Evolutionary conservation across 2,329 filamentous ascomycete genomes (phyloP), one percentile per base, ranked within the genome.

Genomic region (Neofusicoccum kwambonambiense): DNA sequence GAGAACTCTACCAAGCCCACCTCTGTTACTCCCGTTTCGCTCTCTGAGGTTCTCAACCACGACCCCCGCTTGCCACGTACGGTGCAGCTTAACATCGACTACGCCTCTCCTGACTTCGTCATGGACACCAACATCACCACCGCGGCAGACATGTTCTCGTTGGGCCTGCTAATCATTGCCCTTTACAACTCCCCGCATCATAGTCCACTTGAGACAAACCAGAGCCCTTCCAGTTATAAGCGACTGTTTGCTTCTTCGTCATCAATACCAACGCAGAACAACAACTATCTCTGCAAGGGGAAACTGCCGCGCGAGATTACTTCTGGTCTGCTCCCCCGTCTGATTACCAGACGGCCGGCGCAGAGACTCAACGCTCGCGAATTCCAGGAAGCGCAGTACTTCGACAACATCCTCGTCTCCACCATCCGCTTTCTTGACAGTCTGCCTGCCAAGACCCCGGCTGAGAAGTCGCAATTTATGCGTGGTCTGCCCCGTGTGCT

Each of bases 401-500:
- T 99, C 75, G 93, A 99, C 78, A 99, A 98, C 72, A 91, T 98
- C 51, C 83, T 99, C 4, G 92, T 99, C 22, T 97, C 93, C 0
- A 97, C 95, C 0, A 97, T 99, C 67, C 91, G 95, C 12, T 99
- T 99, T 73, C 82, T 99, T 31, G 95, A 99, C 71, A 86, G 89
- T 0, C 87, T 99, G 66, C 94, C 95, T 0, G 91, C 92, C 39
- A 99, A 99, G 80, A 97, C 93, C 1, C 85, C 91, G 0, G 91
- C 87, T 67, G 95, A 99, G 74, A 99, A 99, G 76, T 85, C 90
- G 6, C 89, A 93, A 65, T 99, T 99, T 75, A 87, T 99, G 85
- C 88, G 92, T 63, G 95, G 95, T 0, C 81, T 99, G 9, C 89
- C 90, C 69, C 90, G 92, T 62, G 93, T 99, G 11, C 79, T 99